These are phyloP conservation scores for Phlebiopsis gigantea DNA, from an alignment of 768 basidiomycete species.

Conservation along the genomic window DNA sequence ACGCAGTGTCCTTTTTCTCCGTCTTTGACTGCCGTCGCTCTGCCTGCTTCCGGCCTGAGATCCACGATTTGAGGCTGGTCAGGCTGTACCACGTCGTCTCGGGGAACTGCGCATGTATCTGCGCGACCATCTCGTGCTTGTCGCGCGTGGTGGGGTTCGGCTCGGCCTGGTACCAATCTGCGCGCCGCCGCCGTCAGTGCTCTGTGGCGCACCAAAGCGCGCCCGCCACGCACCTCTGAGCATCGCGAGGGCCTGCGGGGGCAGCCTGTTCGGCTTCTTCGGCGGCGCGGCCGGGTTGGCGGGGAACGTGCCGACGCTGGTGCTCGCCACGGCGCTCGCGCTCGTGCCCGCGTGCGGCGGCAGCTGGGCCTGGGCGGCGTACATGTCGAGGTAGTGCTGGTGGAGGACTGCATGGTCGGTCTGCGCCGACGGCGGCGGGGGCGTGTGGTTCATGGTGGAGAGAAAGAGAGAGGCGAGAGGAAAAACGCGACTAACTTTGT, in stretches of 20 bases:
- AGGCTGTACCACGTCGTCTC: constrained; percentile 1
- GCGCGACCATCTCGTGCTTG: neutral
- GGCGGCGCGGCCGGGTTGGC: neutral
- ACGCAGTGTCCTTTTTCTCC: neutral
- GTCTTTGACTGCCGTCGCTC: neutral
- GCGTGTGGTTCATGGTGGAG: neutral
- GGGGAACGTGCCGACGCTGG: too few species aligned
- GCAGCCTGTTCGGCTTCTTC: neutral
- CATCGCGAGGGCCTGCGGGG: neutral
- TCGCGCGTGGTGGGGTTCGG: too few species aligned
- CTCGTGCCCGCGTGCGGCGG: neutral
- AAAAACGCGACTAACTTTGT: neutral
- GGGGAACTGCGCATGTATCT: neutral
- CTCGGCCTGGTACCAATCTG: too few species aligned
- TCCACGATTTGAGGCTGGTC: neutral
- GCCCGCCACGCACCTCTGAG: constrained; percentile 2
- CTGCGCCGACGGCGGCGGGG: neutral
- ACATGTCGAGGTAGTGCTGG: neutral
- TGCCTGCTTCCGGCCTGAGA: neutral
- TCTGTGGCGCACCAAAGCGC: too few species aligned
- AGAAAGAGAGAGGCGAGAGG: neutral
- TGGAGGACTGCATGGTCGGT: neutral
- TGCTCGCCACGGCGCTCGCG: neutral
- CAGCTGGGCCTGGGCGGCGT: neutral
- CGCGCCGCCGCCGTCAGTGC: too few species aligned